phyloP scores from a whole-genome alignment of 177 flowering plant species.

The Vitis hybrid region DNA sequence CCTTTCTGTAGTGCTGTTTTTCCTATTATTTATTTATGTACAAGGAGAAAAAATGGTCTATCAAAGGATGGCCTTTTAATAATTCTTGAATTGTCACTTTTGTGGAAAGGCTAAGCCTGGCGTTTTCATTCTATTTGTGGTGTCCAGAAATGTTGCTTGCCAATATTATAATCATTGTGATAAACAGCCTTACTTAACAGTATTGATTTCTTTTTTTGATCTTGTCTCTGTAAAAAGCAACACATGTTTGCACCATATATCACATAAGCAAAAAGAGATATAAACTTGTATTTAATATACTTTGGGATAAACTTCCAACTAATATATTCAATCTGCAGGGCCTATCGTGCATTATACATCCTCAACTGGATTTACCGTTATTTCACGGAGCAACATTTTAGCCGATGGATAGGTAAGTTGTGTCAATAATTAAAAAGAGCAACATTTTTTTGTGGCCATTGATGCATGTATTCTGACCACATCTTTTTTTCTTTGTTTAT shows the following conservation, averaged over 20 bases:
- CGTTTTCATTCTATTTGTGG: too few species aligned
- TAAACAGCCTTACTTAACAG: too few species aligned
- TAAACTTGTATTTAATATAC: neutral
- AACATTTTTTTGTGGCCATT: neutral
- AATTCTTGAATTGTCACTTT: too few species aligned
- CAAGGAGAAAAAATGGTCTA: too few species aligned
- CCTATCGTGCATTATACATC: conserved; percentile 82
- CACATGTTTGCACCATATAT: neutral
- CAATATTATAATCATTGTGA: too few species aligned
- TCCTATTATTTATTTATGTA: too few species aligned
- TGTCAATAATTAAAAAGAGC: neutral
- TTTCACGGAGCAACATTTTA: conserved; percentile 58
- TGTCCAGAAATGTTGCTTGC: too few species aligned
- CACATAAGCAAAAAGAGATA: neutral
- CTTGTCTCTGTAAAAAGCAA: too few species aligned
- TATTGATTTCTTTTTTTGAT: too few species aligned
- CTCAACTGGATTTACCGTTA: conserved; percentile 94
- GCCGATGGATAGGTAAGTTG: conserved; percentile 75
- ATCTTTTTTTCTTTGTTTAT: conserved; percentile 6
- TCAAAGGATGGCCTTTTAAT: too few species aligned
- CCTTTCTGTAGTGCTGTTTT: too few species aligned
- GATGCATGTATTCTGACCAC: conserved; percentile 1
- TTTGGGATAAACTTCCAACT: neutral
- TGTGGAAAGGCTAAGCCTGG: too few species aligned
- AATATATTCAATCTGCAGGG: conserved; percentile 48